Percentiles rank a stretch among this genome's conserved stretches.
These are phyloP conservation scores for Basidiobolus meristosporus DNA, from an alignment of 371 early-diverging fungal genomes.

Conservation along the genomic window DNA sequence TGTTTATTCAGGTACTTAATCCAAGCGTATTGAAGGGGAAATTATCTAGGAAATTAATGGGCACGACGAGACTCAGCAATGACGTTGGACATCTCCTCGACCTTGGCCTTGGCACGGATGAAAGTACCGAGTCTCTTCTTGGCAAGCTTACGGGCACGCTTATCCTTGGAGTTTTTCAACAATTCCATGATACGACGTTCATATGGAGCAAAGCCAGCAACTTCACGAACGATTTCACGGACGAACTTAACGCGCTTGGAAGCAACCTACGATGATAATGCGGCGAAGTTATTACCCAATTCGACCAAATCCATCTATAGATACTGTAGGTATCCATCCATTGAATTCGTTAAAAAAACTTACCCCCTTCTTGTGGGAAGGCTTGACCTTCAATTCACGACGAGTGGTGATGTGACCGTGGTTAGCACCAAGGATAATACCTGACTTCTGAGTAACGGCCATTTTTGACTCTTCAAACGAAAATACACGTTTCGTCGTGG, in stretches of 20 bases:
- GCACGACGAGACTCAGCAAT: slow-evolving; percentile 91
- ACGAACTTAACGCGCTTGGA: slow-evolving; percentile 82
- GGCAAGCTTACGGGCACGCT: slow-evolving; percentile 97
- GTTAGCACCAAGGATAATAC: slow-evolving; percentile 62
- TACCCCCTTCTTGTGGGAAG: slow-evolving; percentile 73
- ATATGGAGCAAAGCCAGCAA: slow-evolving; percentile 95
- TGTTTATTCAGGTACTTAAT: no score
- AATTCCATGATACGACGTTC: slow-evolving; percentile 98
- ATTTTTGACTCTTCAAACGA: background rate
- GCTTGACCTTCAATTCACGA: slow-evolving; percentile 59
- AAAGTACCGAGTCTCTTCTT: slow-evolving; percentile 96
- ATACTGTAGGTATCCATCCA: slow-evolving; percentile 5
- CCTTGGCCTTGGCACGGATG: slow-evolving; percentile 94
- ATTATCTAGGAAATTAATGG: background rate
- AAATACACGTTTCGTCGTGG: no score
- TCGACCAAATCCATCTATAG: background rate
- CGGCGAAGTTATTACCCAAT: background rate
- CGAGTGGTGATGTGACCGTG: slow-evolving; percentile 73
- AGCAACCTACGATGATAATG: slow-evolving; percentile 20
- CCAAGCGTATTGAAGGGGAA: no score
- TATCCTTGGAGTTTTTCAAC: slow-evolving; percentile 98
- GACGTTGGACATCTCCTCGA: slow-evolving; percentile 87
- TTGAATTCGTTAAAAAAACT: slow-evolving; percentile 17
- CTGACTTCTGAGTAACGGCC: slow-evolving; percentile 15
- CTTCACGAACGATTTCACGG: slow-evolving; percentile 88